Evolutionary conservation across 352 stramenopile genomes (phyloP).

Genomic region (Phytophthora cryptogea): DNA sequence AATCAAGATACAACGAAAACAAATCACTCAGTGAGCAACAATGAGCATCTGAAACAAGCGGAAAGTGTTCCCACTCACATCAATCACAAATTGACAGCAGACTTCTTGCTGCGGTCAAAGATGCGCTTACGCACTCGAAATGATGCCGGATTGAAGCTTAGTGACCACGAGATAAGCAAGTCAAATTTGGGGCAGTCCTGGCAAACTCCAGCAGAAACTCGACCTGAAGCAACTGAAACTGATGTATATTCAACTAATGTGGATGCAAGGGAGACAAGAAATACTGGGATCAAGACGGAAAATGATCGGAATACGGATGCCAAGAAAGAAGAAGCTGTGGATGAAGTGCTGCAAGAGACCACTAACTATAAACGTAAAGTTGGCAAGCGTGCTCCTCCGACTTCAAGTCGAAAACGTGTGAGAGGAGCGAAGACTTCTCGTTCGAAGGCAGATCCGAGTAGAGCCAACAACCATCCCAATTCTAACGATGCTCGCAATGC

Average conservation of each 20-base stretch:
- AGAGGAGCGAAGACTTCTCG: neutral
- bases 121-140: neutral
- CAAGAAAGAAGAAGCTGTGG: neutral
- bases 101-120: constrained; percentile 12
- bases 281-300: neutral
- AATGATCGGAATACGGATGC: neutral
- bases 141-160: neutral
- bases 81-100: constrained; percentile 8
- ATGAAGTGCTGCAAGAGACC: too few species aligned
- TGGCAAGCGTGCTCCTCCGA: neutral
- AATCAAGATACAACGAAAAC: neutral
- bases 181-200: too few species aligned
- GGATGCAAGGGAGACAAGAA: neutral
- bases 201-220: neutral
- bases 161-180: neutral
- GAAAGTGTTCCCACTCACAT: neutral
- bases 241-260: neutral
- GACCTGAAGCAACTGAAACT: neutral
- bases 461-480: neutral
- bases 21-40: neutral
- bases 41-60: neutral
- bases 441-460: neutral
- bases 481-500: neutral
- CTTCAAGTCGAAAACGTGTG: neutral
- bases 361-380: too few species aligned